A percentile compares a stretch with the other conserved stretches of the same genome.
Conservation (phyloP, 495 filamentous ascomycete species). For the Evernia prunastri region DNA sequence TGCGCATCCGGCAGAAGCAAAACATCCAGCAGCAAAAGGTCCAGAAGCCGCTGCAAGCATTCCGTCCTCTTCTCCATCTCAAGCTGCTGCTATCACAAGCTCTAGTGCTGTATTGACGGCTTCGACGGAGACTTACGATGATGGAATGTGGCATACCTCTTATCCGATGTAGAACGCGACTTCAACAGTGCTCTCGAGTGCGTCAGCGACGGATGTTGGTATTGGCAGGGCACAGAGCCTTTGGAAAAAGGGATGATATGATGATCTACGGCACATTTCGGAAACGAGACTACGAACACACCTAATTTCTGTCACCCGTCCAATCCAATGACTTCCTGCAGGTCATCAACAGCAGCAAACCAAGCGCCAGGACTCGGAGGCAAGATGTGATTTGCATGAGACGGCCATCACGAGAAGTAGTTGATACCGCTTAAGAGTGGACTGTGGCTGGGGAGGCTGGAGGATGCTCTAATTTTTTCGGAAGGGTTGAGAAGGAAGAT, state of each 20-base stretch:
- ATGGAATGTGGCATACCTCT: constrained; percentile 22
- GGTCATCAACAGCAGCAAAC: background rate
- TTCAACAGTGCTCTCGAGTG: constrained; percentile 12
- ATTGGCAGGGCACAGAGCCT: background rate
- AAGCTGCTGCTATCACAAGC: constrained; percentile 4
- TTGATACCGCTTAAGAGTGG: background rate
- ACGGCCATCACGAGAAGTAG: background rate
- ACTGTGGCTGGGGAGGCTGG: background rate
- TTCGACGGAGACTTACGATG: constrained; percentile 22
- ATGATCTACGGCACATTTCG: background rate
- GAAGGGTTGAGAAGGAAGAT: background rate
- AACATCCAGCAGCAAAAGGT: background rate
- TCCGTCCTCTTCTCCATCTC: background rate
- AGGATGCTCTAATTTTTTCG: background rate
- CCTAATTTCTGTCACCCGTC: background rate
- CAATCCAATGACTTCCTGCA: background rate
- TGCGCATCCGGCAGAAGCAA: constrained; percentile 1
- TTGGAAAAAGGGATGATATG: background rate
- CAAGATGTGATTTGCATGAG: background rate
- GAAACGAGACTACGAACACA: background rate
- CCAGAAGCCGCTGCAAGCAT: background rate
- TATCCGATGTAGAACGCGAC: constrained; percentile 24
- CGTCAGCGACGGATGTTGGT: constrained; percentile 2
- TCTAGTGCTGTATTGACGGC: constrained; percentile 1
- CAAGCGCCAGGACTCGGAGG: background rate